Base-by-base conservation (phyloP, 2,329 filamentous ascomycete genomes). In the Monilinia vaccinii-corymbosi region DNA sequence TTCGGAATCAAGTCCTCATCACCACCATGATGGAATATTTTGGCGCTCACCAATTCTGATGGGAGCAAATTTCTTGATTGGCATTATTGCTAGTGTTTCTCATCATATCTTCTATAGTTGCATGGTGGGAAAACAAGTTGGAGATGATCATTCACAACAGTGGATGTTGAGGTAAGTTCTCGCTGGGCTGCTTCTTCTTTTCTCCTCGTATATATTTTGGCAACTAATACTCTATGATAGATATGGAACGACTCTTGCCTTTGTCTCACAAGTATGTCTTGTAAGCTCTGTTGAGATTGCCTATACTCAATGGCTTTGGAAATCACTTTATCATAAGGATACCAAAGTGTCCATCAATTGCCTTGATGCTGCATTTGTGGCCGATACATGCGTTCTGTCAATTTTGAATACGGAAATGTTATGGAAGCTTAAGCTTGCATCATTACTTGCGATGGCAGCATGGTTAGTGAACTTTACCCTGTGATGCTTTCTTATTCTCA, bases 231-330 rank as follows among this genome's bases (percentile, higher is more conserved):
- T 23, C n/a, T 21, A 31, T 38, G 11, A 14, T 60, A 65, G 62
- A 57, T 60, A 49, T 48, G 62, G 64, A 45, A 63, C 57, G 10
- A 57, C 56, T 9, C 60, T 62, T 40, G 58, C 63, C n/a, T 61
- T 58, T 28, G 48, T 62, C 21, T 51, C 60, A 8, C 61, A 66
- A 32, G 42, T 62, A 11, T 56, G 58, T 36, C 56, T 64, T 7
- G 58, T 56, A 0, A 55, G 53, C 21, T 64, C 64, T 7, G 57
- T 60, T 13, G 58, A 58, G 18, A 56, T 61, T 40, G 61, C 60
- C 18, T 66, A 60, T 46, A 61, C 60, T n/a, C 61, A 63, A 36
- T 63, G 57, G 51, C 42, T 66, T n/a, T 66, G 61, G 60, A 59
- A 62, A 23, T 61, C 56, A 10, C 32, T 64, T 10, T 49, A 57